Percentiles rank a stretch among this genome's conserved stretches.
These are phyloP conservation scores for Colletotrichum simmondsii DNA, from an alignment of 2,329 filamentous ascomycete genomes.

Conservation along the genomic window DNA sequence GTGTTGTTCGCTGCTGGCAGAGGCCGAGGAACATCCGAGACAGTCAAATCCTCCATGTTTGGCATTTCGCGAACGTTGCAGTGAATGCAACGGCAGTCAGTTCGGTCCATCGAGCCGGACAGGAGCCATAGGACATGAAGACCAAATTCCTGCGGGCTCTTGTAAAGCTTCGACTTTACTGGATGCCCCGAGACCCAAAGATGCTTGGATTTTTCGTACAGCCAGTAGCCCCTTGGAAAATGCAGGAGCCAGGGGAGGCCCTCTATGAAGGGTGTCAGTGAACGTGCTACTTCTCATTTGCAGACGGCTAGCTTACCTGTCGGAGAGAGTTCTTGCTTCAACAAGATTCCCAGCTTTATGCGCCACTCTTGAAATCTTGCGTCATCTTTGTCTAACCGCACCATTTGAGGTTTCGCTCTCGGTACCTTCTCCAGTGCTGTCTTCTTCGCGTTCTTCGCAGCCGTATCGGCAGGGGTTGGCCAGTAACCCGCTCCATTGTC, in stretches of 20 bases:
- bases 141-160: conserved; percentile 64
- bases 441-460: conserved; percentile 50
- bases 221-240: conserved; percentile 58
- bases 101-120: conserved; percentile 57
- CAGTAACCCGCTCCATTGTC: conserved; percentile 58
- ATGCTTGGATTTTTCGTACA: conserved; percentile 60
- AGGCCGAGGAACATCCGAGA: conserved; percentile 14
- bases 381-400: conserved; percentile 54
- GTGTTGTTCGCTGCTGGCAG: conserved; percentile 4
- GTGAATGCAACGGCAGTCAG: conserved; percentile 62
- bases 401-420: conserved; percentile 55
- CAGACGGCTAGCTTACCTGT: conserved; percentile 5
- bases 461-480: conserved; percentile 43
- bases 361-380: conserved; percentile 57
- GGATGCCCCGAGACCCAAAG: conserved; percentile 63
- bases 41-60: conserved; percentile 20
- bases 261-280: conserved; percentile 43
- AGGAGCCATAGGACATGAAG: conserved; percentile 64
- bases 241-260: conserved; percentile 56
- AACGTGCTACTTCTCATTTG: neutral
- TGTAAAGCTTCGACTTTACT: conserved; percentile 59
- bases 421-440: conserved; percentile 49
- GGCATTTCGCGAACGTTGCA: conserved; percentile 50
- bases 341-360: conserved; percentile 56
- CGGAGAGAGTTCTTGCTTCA: conserved; percentile 57